Evolutionary conservation across 2,329 filamentous ascomycete genomes (phyloP), one percentile per base, ranked within the genome.

Genomic region (Talaromyces sp.): DNA sequence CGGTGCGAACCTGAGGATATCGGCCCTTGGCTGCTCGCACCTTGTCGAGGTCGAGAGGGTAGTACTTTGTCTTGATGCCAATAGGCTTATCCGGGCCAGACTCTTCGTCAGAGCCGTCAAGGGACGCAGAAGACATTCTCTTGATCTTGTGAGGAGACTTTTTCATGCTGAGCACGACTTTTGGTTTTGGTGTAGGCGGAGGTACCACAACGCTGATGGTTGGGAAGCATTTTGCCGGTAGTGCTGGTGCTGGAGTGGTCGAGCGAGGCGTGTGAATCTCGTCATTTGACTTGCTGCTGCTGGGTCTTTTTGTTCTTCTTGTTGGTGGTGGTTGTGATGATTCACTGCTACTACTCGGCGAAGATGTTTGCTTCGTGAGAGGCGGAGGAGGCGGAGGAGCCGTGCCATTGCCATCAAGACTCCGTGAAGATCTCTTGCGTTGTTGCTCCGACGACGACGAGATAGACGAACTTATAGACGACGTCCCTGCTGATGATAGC

Each of bases 51-150:
- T 63, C 49, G 4, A 63, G 17, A 10, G 61, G 61, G 30, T 60
- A 63, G 36, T 64, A 58, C 28, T 64, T 55, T 11, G 28, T 39
- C 44, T 59, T 44, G n/a, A 52, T 22, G 4, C 62, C 52, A 42
- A 30, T 62, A 4, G 53, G 57, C 25, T 59, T 52, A 27, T 62
- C 53, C 1, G 51, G 30, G 6, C 59, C 56, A 2, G 56, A 62
- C 32, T 62, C 57, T 28, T 55, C 56, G 10, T 28, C 52, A 11
- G 49, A 53, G 9, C 60, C 52, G 4, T 59, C 60, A 5, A 47
- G 33, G 9, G 60, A 62, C 17, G 42, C 51, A 13, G 57, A 56
- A 5, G 28, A 51, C 6, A 58, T n/a, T 30, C 57, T 30, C 3
- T 62, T 55, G 13, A 62, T 59, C 10, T 42, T 62, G 17, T 33